phyloP scores from a whole-genome alignment of 306 rosid species.

The Malus orientalis region DNA sequence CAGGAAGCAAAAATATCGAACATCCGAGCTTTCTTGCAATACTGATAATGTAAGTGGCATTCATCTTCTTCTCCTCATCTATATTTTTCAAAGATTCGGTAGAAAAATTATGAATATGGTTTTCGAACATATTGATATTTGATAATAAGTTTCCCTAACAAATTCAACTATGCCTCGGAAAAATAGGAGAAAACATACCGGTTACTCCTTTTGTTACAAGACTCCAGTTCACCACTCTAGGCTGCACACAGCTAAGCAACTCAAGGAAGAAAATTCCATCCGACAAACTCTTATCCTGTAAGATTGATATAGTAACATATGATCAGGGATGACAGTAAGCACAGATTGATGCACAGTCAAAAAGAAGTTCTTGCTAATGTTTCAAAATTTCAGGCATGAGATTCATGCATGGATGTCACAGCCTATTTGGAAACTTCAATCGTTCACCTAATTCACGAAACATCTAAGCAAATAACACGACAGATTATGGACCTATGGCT shows the following conservation, averaged over 20 bases:
- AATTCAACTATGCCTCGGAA: neutral
- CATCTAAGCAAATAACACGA: neutral
- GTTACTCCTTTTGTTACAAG: slow-evolving; percentile 82
- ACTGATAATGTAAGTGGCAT: slow-evolving; percentile 90
- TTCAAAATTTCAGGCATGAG: neutral
- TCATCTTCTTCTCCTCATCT: slow-evolving; percentile 95
- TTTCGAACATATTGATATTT: neutral
- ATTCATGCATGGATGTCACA: neutral
- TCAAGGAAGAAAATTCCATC: slow-evolving; percentile 91
- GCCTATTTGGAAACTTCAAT: neutral
- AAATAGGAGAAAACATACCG: slow-evolving; percentile 39
- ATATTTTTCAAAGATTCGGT: slow-evolving; percentile 11
- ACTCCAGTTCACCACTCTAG: slow-evolving; percentile 89
- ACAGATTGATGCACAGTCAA: neutral
- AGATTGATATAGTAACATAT: neutral
- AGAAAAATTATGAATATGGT: neutral
- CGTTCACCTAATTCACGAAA: neutral
- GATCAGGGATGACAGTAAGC: neutral
- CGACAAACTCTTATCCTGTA: slow-evolving; percentile 79
- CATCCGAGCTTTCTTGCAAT: slow-evolving; percentile 98
- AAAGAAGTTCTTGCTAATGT: too few species aligned
- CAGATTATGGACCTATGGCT: neutral
- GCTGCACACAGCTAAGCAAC: slow-evolving; percentile 86
- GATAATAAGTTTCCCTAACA: neutral
- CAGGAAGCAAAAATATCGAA: slow-evolving; percentile 92